Conservation (phyloP, 179 eudicot genomes). For the Silene noctiflora region DNA sequence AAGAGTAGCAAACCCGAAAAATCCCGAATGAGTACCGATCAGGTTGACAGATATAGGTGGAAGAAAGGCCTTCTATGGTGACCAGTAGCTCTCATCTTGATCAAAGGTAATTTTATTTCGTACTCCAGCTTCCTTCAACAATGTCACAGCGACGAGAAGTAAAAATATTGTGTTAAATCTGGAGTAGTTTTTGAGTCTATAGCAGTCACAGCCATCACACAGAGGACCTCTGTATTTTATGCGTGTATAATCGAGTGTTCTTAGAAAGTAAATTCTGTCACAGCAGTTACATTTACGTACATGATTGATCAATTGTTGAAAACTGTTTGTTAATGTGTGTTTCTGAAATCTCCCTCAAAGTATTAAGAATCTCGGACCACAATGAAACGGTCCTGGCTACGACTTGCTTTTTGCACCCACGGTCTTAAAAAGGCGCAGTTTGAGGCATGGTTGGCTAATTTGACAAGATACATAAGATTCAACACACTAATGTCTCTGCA, state of each 20-base stretch:
- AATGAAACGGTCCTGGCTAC: background rate
- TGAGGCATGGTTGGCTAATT: background rate
- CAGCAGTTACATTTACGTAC: background rate
- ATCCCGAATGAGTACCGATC: conserved; percentile 84
- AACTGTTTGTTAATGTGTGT: background rate
- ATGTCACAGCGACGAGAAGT: conserved; percentile 23
- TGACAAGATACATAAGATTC: background rate
- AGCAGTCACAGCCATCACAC: conserved; percentile 14
- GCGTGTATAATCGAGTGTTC: conserved; percentile 26
- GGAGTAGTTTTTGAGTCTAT: conserved; percentile 22
- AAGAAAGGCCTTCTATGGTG: conserved; percentile 61
- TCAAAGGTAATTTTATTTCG: conserved; percentile 24
- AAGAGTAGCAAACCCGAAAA: conserved; percentile 77
- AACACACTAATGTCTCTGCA: background rate
- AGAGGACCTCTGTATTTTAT: conserved; percentile 21
- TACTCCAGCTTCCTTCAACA: conserved; percentile 35
- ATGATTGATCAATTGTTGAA: conserved; percentile 1
- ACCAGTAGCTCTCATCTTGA: conserved; percentile 19
- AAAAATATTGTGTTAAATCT: conserved; percentile 25
- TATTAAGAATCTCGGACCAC: background rate
- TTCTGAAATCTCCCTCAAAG: background rate
- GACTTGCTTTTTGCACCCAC: background rate
- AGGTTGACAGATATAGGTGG: conserved; percentile 58
- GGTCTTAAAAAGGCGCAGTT: background rate
- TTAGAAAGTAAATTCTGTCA: conserved; percentile 7